These are phyloP conservation scores for Byssoonygena ceratinophila DNA, from an alignment of 2,329 filamentous ascomycete species.

Conservation along the genomic window DNA sequence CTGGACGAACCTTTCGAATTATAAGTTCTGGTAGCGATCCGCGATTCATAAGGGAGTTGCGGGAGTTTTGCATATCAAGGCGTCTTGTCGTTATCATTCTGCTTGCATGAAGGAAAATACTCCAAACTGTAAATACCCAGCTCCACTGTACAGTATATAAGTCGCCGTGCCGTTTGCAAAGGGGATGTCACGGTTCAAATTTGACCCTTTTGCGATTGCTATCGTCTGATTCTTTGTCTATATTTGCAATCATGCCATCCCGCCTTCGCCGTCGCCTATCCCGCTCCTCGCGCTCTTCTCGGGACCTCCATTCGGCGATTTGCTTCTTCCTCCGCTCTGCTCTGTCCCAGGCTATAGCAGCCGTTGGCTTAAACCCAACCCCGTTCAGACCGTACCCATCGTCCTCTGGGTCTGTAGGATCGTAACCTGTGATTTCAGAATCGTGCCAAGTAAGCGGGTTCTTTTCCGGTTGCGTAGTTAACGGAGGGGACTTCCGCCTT, in stretches of 20 bases:
- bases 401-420: constrained; percentile 46
- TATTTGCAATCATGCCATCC: constrained; percentile 21
- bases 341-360: constrained; percentile 47
- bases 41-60: constrained; percentile 1
- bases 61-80: constrained; percentile 6
- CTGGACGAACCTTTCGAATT: constrained; percentile 36
- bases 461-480: constrained; percentile 18
- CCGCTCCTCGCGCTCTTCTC: constrained; percentile 50
- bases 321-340: constrained; percentile 49
- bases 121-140: constrained; percentile 7
- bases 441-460: constrained; percentile 45
- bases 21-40: constrained; percentile 37
- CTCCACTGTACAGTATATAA: constrained; percentile 6
- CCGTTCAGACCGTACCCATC: constrained; percentile 56
- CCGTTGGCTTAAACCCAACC: constrained; percentile 52
- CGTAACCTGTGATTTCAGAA: constrained; percentile 52
- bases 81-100: not conserved
- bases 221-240: constrained; percentile 22
- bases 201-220: constrained; percentile 34
- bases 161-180: not conserved
- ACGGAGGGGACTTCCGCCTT: constrained; percentile 3
- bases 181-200: constrained; percentile 25
- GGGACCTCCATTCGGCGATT: constrained; percentile 48
- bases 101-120: not conserved
- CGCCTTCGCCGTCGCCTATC: constrained; percentile 47